phyloP scores from a whole-genome alignment of 75 land plant species.

The Selaginella tamariscina region DNA sequence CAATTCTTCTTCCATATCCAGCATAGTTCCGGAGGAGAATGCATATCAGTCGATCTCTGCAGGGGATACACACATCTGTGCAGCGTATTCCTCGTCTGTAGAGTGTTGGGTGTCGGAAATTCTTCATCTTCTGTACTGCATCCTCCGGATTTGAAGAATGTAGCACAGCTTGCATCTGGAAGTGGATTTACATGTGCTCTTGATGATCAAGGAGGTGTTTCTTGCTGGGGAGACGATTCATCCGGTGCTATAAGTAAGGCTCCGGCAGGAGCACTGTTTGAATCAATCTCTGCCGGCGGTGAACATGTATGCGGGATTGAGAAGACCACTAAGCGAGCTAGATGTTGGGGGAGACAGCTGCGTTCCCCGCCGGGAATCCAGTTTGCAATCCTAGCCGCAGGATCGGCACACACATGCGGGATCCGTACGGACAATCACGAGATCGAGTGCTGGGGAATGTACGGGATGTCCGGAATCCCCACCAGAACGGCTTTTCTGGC shows the following conservation, averaged over 20 bases:
- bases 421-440: neutral
- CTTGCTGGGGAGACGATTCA: slow-evolving; percentile 23
- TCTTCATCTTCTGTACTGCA: neutral
- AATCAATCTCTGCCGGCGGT: slow-evolving; percentile 16
- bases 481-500: slow-evolving; percentile 37
- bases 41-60: slow-evolving; percentile 40
- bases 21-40: slow-evolving; percentile 33
- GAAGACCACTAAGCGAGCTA: neutral
- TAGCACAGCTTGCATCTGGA: neutral
- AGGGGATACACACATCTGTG: slow-evolving; percentile 50
- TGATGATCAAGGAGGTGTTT: slow-evolving; percentile 11
- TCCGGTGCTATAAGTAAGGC: slow-evolving; percentile 27
- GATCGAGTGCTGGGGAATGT: neutral
- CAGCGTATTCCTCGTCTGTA: neutral
- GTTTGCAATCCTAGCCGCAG: neutral
- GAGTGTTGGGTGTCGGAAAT: neutral
- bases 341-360: neutral
- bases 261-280: slow-evolving; percentile 46
- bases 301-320: slow-evolving; percentile 4
- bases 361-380: neutral
- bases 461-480: slow-evolving; percentile 25
- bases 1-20: slow-evolving; percentile 18
- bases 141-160: too few relatives aligned
- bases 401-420: neutral
- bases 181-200: neutral